Conservation (phyloP, 768 basidiomycete genomes). For the Heimioporus sp. region DNA sequence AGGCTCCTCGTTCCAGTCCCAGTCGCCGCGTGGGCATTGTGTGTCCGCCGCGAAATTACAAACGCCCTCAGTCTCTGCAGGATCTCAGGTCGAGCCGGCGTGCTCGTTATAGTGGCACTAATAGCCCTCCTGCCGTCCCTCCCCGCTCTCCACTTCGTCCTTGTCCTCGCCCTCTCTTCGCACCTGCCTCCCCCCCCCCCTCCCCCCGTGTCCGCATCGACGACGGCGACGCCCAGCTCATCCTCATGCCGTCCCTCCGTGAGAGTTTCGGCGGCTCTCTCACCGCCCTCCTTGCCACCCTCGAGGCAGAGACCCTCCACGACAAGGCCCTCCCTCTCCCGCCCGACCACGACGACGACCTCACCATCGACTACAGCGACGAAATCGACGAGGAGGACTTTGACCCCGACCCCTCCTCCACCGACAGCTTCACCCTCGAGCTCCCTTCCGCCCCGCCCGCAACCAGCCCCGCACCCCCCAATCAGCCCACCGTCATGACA, state of each 20-base stretch:
- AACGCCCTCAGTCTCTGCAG: slow-evolving; percentile 31
- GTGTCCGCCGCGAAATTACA: slow-evolving; percentile 35
- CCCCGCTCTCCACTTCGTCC: slow-evolving; percentile 32
- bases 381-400: slow-evolving; percentile 28
- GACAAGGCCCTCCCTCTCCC: slow-evolving; percentile 32
- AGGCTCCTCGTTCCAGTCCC: slow-evolving; percentile 33
- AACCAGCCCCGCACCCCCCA: slow-evolving; percentile 19
- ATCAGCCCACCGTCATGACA: slow-evolving; percentile 40
- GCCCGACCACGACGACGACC: slow-evolving; percentile 24
- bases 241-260: slow-evolving; percentile 30
- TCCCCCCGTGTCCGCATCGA: no score
- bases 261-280: slow-evolving; percentile 33
- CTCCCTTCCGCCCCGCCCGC: slow-evolving; percentile 2
- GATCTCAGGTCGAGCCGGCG: slow-evolving; percentile 22
- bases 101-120: neutral
- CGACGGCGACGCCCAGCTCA: slow-evolving; percentile 17
- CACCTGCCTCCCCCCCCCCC: no score
- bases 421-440: slow-evolving; percentile 25
- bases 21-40: slow-evolving; percentile 43
- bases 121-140: slow-evolving; percentile 24
- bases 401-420: slow-evolving; percentile 24
- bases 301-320: slow-evolving; percentile 28
- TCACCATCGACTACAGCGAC: slow-evolving; percentile 19
- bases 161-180: slow-evolving; percentile 15
- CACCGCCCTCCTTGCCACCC: slow-evolving; percentile 28